phyloP scores from a whole-genome alignment of 345 rosid species.

The Populus euphratica region DNA sequence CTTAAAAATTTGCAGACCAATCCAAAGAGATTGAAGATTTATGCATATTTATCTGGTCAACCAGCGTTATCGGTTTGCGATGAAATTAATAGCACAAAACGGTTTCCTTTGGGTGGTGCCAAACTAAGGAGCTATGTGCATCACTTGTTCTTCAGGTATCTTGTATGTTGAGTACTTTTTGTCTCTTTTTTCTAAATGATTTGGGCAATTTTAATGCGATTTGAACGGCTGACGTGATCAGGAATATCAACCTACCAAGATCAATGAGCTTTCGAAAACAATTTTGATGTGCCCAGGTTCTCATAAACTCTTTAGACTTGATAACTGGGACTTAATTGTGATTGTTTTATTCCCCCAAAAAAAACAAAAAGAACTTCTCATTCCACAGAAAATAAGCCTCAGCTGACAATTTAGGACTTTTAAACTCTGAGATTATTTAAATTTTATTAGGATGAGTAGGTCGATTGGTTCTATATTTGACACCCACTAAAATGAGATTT shows the following conservation, averaged over 20 bases:
- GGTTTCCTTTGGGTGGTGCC: constrained; percentile 17
- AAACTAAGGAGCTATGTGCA: constrained; percentile 7
- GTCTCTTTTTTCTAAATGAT: constrained; percentile 4
- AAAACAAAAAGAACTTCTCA: too few relatives aligned
- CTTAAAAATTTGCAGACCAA: constrained; percentile 20
- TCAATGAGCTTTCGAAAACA: background rate
- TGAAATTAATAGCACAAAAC: background rate
- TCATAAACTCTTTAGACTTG: too few relatives aligned
- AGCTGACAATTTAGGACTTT: too few relatives aligned
- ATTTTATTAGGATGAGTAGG: too few relatives aligned
- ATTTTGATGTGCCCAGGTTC: background rate
- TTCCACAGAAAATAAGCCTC: too few relatives aligned
- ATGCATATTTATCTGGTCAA: constrained; percentile 14
- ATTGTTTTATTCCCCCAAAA: too few relatives aligned
- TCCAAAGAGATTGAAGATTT: constrained; percentile 2
- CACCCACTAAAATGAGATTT: too few relatives aligned
- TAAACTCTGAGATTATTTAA: too few relatives aligned
- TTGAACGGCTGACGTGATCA: background rate
- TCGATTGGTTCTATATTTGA: too few relatives aligned
- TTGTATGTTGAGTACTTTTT: background rate
- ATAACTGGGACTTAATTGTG: too few relatives aligned
- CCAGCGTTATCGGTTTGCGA: background rate
- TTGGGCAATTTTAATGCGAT: background rate
- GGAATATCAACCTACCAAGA: background rate
- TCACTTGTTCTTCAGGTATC: constrained; percentile 11